Evolutionary conservation across 202 grass and related monocot genomes (phyloP).

Genomic region (Dendrocalamus latiflorus): DNA sequence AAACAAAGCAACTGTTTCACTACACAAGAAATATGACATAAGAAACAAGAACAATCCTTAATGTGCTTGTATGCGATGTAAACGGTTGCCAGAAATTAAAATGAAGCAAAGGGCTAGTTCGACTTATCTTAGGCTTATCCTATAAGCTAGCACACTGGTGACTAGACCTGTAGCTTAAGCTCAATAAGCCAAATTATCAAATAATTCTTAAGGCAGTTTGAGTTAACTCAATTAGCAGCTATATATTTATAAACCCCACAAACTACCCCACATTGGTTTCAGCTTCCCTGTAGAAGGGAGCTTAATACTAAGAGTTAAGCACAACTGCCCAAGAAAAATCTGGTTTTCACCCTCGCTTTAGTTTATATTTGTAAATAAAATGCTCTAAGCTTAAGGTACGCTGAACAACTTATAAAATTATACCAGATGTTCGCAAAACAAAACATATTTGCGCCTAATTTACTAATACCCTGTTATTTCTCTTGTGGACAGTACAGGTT

Average conservation of each 20-base stretch:
- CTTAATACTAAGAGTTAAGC: too few relatives aligned
- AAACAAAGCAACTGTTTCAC: neutral
- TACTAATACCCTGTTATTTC: neutral
- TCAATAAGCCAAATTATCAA: neutral
- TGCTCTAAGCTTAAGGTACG: neutral
- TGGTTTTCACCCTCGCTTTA: neutral
- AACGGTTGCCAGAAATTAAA: neutral
- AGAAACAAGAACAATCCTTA: neutral
- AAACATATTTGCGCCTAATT: neutral
- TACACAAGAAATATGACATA: neutral
- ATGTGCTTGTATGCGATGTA: neutral
- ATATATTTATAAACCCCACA: neutral
- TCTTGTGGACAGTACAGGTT: neutral
- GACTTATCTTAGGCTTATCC: neutral
- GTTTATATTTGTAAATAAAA: neutral
- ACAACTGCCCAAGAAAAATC: neutral
- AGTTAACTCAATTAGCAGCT: neutral
- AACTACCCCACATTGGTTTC: neutral
- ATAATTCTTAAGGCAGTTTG: neutral
- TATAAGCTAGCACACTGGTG: neutral
- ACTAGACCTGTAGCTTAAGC: neutral
- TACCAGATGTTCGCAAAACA: neutral
- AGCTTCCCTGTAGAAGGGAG: too few relatives aligned
- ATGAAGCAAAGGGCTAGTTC: neutral
- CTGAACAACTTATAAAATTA: neutral